A percentile compares a stretch with the other conserved stretches of the same genome.
Evolutionary conservation across 495 filamentous ascomycete genomes (phyloP).

Genomic region (Hypoxylon lenormandii): DNA sequence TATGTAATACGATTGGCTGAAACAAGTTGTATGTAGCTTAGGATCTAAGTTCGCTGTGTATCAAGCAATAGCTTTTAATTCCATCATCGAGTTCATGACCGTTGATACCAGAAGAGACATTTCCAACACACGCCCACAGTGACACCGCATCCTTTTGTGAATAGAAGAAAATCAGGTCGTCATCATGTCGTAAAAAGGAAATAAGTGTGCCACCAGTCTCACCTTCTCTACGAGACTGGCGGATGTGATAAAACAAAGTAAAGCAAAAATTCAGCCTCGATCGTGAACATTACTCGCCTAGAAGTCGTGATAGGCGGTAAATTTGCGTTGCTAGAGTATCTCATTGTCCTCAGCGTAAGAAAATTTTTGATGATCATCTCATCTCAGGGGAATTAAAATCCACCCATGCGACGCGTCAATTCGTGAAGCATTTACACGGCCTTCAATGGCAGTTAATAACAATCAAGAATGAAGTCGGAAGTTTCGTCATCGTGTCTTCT

Average conservation of each 20-base stretch:
- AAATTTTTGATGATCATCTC: constrained; percentile 41
- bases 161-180: constrained; percentile 51
- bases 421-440: constrained; percentile 54
- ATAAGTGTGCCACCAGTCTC: constrained; percentile 44
- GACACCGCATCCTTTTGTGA: constrained; percentile 53
- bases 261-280: constrained; percentile 47
- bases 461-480: constrained; percentile 58
- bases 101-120: constrained; percentile 57
- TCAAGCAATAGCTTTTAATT: constrained; percentile 54
- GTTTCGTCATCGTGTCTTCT: constrained; percentile 55
- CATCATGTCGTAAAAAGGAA: constrained; percentile 55
- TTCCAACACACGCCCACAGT: constrained; percentile 54
- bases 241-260: constrained; percentile 51
- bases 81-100: constrained; percentile 54
- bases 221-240: constrained; percentile 39
- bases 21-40: constrained; percentile 53
- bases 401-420: constrained; percentile 51
- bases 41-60: constrained; percentile 54
- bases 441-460: constrained; percentile 51
- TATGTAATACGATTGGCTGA: constrained; percentile 49
- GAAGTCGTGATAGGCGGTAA: constrained; percentile 47
- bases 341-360: constrained; percentile 47
- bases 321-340: constrained; percentile 47
- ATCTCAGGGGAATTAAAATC: constrained; percentile 49
- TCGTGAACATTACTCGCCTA: constrained; percentile 53